phyloP scores from a whole-genome alignment of 2,329 filamentous ascomycete genomes.

The Sclerotinia trifoliorum region DNA sequence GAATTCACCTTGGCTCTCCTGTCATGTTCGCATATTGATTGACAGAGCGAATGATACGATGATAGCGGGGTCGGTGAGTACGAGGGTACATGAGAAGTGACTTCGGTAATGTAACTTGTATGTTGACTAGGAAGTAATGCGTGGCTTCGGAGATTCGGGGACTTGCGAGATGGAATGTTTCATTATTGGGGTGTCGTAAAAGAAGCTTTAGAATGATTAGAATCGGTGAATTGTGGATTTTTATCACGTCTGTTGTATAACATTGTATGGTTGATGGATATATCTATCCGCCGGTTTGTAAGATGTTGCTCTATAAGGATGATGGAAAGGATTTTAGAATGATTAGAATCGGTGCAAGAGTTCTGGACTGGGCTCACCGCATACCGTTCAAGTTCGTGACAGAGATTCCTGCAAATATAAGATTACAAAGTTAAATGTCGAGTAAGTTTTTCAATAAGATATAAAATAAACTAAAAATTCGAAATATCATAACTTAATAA shows the following conservation, averaged over 20 bases:
- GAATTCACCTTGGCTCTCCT: constrained; percentile 4
- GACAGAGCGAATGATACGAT: not conserved
- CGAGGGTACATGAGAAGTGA: constrained; percentile 8
- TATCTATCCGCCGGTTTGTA: not conserved
- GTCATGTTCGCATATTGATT: constrained; percentile 5
- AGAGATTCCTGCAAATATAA: too few relatives aligned
- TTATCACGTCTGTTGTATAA: not conserved
- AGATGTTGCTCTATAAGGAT: not conserved
- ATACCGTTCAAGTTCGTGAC: too few relatives aligned
- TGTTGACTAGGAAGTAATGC: constrained; percentile 3
- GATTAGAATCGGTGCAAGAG: not conserved
- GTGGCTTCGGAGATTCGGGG: constrained; percentile 22
- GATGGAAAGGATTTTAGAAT: not conserved
- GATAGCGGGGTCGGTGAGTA: not conserved
- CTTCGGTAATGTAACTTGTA: constrained; percentile 8
- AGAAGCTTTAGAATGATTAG: constrained; percentile 17
- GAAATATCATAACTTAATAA: too few relatives aligned
- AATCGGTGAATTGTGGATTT: constrained; percentile 5
- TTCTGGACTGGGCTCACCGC: too few relatives aligned
- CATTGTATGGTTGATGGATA: not conserved
- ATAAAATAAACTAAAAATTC: too few relatives aligned
- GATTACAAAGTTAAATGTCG: too few relatives aligned
- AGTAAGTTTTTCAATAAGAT: too few relatives aligned
- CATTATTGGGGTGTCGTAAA: not conserved
- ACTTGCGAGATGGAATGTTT: constrained; percentile 16